Percentiles rank a stretch among this genome's conserved stretches.
These are phyloP conservation scores for Akebia trifoliata DNA, from an alignment of 164 flowering plant genomes.

Conservation along the genomic window DNA sequence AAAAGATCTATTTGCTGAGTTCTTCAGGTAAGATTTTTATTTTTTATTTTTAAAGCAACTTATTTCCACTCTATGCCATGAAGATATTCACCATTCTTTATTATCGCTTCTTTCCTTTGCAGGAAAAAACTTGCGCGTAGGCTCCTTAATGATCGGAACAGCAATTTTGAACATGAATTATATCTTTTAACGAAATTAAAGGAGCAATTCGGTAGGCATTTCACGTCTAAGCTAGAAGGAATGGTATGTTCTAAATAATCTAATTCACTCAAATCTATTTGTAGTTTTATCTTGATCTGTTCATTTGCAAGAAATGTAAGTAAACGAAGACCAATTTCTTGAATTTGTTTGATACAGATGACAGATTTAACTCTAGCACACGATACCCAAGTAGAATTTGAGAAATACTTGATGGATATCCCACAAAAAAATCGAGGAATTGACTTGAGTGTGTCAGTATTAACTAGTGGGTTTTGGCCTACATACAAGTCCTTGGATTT, in stretches of 20 bases:
- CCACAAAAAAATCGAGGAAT: slow-evolving; percentile 27
- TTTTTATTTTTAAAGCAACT: not conserved
- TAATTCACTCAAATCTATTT: not conserved
- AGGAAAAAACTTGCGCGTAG: slow-evolving; percentile 36
- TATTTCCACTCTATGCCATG: not conserved
- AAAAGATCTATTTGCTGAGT: slow-evolving; percentile 41
- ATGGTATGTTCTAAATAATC: slow-evolving; percentile 19
- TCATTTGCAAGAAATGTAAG: not conserved
- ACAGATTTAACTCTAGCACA: slow-evolving; percentile 39
- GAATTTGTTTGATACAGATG: slow-evolving; percentile 22
- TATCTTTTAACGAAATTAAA: slow-evolving; percentile 29
- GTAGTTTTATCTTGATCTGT: not conserved
- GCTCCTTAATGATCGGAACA: slow-evolving; percentile 26
- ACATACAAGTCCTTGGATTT: slow-evolving; percentile 40
- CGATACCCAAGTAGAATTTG: slow-evolving; percentile 36
- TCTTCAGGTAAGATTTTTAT: slow-evolving; percentile 30
- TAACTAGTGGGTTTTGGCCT: slow-evolving; percentile 46
- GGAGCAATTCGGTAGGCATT: slow-evolving; percentile 35
- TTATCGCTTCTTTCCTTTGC: not conserved
- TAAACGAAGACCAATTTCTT: not conserved
- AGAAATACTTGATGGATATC: slow-evolving; percentile 30
- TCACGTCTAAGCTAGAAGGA: slow-evolving; percentile 40
- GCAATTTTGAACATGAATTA: slow-evolving; percentile 29
- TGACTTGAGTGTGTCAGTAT: slow-evolving; percentile 34
- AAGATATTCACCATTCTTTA: not conserved